Evolutionary conservation across 2,329 filamentous ascomycete genomes (phyloP), one percentile per base, ranked within the genome.

Genomic region (Dactylellina sp.): DNA sequence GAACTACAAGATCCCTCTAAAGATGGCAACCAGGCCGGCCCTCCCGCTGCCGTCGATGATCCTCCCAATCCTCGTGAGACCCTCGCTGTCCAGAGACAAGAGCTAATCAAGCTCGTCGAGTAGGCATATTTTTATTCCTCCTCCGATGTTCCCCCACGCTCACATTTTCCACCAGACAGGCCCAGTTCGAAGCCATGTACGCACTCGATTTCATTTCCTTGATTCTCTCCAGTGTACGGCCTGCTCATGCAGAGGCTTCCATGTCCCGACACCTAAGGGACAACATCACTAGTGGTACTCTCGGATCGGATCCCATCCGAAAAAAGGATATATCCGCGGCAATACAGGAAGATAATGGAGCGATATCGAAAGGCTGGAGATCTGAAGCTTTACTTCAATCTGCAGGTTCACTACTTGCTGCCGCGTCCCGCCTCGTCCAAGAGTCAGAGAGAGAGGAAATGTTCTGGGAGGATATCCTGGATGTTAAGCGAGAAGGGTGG

Each of bases 401-500:
- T 2, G 89, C 92, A 0, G 89, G 91, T 77, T 89, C 89, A 37
- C 86, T 97, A 20, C 83, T 92, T 12, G 85, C 88, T 7, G 89
- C 93, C 2, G 90, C 91, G 0, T 84, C 86, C 24, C 86, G 91
- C 42, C 82, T 99, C 11, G 87, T 92, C 77, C 86, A 86, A 9
- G 93, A 97, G 80, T 90, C 96, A 35, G 85, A 87, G 7, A 87
- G 88, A 28, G 95, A 99, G 82, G 89, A 89, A 1, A 89, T 86
- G 77, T 99, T 96, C 81, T 99, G 95, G 95, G 86, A 90, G 63
- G 90, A 96, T 78, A 86, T 98, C 1, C 83, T 96, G 50, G 87
- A 88, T 7, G 88, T 98, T 47, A 92, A 90, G 76, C 87, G 92
- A 76, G 89, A 89, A 62, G 93, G 93, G 2, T 99, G 95, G 94